Conservation (phyloP, 1,284 basidiomycete species). For the Exsudoporus floridanus region DNA sequence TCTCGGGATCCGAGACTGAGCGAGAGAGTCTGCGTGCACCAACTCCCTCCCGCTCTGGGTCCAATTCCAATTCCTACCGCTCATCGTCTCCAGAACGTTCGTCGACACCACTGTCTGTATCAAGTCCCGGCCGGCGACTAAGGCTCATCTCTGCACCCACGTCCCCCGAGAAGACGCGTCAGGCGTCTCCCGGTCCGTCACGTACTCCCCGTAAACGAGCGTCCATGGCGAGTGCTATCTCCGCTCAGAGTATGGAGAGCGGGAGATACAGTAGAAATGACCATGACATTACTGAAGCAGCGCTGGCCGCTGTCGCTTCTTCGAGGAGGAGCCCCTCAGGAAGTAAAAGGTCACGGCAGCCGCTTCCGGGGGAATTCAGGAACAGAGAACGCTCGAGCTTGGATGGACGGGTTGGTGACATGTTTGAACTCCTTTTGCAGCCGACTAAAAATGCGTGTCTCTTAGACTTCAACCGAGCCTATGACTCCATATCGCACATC, state of each 20-base stretch:
- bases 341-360: constrained; percentile 49
- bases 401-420: constrained; percentile 45
- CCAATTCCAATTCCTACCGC: constrained; percentile 36
- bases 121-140: constrained; percentile 31
- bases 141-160: constrained; percentile 54
- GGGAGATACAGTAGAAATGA: constrained; percentile 29
- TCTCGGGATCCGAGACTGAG: constrained; percentile 76
- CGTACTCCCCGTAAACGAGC: constrained; percentile 46
- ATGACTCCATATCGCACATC: constrained; percentile 24
- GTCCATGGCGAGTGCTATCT: constrained; percentile 35
- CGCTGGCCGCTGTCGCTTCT: constrained; percentile 60
- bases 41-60: constrained; percentile 32
- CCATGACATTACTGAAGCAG: constrained; percentile 50
- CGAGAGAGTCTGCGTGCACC: constrained; percentile 52
- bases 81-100: constrained; percentile 44
- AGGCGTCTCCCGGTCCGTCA: constrained; percentile 41
- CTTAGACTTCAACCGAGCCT: constrained; percentile 27
- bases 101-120: constrained; percentile 39
- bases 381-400: constrained; percentile 38
- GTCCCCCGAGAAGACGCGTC: constrained; percentile 49
- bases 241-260: constrained; percentile 28
- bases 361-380: constrained; percentile 63
- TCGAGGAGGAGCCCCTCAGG: constrained; percentile 46
- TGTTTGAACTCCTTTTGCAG: neutral
- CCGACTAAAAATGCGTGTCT: constrained; percentile 6